These are phyloP conservation scores for Collybia sordida DNA, from an alignment of 768 basidiomycete genomes.

Conservation along the genomic window DNA sequence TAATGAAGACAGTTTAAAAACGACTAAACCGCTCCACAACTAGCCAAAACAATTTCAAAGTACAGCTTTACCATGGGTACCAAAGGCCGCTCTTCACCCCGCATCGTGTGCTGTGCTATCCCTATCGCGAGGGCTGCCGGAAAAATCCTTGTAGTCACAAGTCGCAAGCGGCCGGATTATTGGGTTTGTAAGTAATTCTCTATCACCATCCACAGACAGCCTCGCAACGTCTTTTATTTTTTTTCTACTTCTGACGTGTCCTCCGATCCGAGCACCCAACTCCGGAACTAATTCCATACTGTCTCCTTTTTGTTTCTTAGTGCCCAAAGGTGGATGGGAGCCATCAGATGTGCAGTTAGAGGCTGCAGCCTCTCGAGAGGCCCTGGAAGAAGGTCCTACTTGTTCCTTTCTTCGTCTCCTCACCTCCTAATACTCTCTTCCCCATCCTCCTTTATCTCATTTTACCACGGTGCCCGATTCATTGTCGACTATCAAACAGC, in stretches of 20 bases:
- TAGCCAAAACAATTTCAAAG: slow-evolving; percentile 1
- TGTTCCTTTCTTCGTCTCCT: slow-evolving; percentile 72
- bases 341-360: slow-evolving; percentile 76
- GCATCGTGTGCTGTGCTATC: slow-evolving; percentile 90
- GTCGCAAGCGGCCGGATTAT: slow-evolving; percentile 73
- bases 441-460: slow-evolving; percentile 33
- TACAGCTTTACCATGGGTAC: slow-evolving; percentile 41
- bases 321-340: slow-evolving; percentile 95
- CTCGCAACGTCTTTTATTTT: slow-evolving; percentile 2
- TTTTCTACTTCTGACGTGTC: slow-evolving; percentile 10
- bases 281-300: slow-evolving; percentile 5
- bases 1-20: slow-evolving; percentile 29
- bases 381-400: slow-evolving; percentile 95
- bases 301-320: slow-evolving; percentile 34
- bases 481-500: slow-evolving; percentile 49
- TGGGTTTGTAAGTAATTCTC: slow-evolving; percentile 84
- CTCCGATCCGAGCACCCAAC: slow-evolving; percentile 1
- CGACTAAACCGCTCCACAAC: slow-evolving; percentile 6
- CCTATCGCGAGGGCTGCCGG: slow-evolving; percentile 73
- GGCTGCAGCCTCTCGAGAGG: slow-evolving; percentile 88
- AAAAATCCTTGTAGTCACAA: slow-evolving; percentile 83
- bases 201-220: slow-evolving; percentile 9
- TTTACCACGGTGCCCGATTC: slow-evolving; percentile 21
- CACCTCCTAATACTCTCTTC: slow-evolving; percentile 65
- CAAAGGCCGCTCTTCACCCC: slow-evolving; percentile 78